Conservation (phyloP, 495 filamentous ascomycete genomes). For the Geoglossum glabrum region DNA sequence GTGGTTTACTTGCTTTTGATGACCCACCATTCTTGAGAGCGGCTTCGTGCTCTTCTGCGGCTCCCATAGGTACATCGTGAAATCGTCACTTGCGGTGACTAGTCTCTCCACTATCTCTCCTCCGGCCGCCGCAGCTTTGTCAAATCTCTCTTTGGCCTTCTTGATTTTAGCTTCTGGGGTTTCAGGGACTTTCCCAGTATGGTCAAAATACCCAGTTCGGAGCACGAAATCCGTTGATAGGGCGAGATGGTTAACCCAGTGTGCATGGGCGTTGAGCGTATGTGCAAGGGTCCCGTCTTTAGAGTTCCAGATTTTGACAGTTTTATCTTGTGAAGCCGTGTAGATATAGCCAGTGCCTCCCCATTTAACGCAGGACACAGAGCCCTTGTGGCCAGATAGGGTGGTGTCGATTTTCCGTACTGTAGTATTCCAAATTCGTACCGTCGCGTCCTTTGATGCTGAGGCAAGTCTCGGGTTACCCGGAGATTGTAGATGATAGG, state of each 20-base stretch:
- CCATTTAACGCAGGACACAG: conserved; percentile 84
- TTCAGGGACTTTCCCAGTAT: conserved; percentile 48
- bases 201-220: conserved; percentile 72
- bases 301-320: conserved; percentile 80
- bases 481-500: conserved; percentile 64
- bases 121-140: conserved; percentile 63
- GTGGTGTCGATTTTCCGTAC: conserved; percentile 59
- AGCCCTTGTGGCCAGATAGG: conserved; percentile 70
- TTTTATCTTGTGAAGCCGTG: conserved; percentile 80
- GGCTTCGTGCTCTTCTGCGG: conserved; percentile 63
- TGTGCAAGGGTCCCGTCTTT: conserved; percentile 58
- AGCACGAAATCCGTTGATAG: conserved; percentile 86
- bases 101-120: conserved; percentile 68
- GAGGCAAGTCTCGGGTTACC: conserved; percentile 67
- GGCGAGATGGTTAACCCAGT: conserved; percentile 92
- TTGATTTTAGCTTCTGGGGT: conserved; percentile 47
- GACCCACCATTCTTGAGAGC: conserved; percentile 67
- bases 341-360: conserved; percentile 78
- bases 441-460: conserved; percentile 75
- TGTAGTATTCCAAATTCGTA: conserved; percentile 73
- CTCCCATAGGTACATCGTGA: conserved; percentile 94
- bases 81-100: conserved; percentile 84
- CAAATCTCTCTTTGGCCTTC: conserved; percentile 68
- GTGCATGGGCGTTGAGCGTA: conserved; percentile 63
- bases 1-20: conserved; percentile 93